Conservation (phyloP, 1,284 basidiomycete genomes). For the Ustilago nuda region DNA sequence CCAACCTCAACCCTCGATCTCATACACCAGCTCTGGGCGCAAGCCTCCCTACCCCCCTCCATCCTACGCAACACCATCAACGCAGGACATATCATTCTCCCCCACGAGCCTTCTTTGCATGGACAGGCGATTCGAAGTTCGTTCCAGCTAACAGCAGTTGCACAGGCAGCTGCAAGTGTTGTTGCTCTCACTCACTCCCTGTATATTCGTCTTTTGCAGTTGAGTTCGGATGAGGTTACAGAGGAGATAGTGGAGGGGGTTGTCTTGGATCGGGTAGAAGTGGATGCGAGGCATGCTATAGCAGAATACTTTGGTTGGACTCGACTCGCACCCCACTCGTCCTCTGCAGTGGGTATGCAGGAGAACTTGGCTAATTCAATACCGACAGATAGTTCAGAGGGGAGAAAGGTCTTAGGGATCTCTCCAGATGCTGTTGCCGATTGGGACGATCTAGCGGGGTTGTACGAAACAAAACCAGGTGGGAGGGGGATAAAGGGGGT, state of each 20-base stretch:
- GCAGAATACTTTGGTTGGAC: conserved; percentile 31
- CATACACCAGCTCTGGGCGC: conserved; percentile 25
- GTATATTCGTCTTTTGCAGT: not conserved
- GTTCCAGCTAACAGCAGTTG: conserved; percentile 33
- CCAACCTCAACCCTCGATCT: conserved; percentile 3
- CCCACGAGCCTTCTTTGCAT: conserved; percentile 9
- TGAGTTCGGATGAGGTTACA: too few relatives aligned
- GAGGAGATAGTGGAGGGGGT: conserved; percentile 3
- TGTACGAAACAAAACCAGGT: conserved; percentile 14
- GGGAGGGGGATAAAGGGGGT: not conserved
- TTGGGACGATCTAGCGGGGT: conserved; percentile 34
- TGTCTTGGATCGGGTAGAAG: conserved; percentile 13
- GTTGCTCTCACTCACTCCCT: conserved; percentile 10
- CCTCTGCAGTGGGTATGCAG: not conserved
- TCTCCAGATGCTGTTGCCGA: conserved; percentile 18
- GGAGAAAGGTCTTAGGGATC: conserved; percentile 9
- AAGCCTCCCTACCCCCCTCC: conserved; percentile 2
- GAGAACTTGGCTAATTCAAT: conserved; percentile 11
- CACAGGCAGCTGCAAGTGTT: conserved; percentile 22
- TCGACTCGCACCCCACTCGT: not conserved
- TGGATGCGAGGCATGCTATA: conserved; percentile 32
- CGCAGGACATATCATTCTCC: conserved; percentile 6
- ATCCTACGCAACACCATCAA: conserved; percentile 23
- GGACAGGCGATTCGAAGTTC: conserved; percentile 22
- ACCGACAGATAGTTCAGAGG: not conserved